Percentiles rank a stretch among this genome's conserved stretches.
Conservation (phyloP, 2,329 filamentous ascomycete genomes). For the Orbilia brochopaga region DNA sequence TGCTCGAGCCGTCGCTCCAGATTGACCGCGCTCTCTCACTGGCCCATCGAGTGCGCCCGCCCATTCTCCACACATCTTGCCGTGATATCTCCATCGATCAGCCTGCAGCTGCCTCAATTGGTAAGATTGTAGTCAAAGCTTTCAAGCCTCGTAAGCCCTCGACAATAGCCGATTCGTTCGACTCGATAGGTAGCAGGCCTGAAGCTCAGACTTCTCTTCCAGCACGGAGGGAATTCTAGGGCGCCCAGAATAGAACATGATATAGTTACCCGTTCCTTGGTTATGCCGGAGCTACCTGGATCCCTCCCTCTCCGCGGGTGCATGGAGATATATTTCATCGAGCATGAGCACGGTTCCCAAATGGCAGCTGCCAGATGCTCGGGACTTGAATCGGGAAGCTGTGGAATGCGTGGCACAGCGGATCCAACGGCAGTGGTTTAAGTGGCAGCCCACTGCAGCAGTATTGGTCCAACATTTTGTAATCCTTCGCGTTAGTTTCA, state of each 20-base stretch:
- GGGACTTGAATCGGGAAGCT: slow-evolving; percentile 43
- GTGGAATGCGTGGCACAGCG: slow-evolving; percentile 5
- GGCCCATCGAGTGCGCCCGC: too few relatives aligned
- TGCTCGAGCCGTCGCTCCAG: slow-evolving; percentile 38
- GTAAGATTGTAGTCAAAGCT: slow-evolving; percentile 32
- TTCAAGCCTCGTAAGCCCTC: slow-evolving; percentile 27
- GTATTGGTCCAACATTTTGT: neutral
- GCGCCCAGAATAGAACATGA: slow-evolving; percentile 20
- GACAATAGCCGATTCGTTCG: slow-evolving; percentile 7
- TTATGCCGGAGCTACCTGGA: slow-evolving; percentile 40
- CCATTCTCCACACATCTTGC: neutral
- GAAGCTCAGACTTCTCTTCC: too few relatives aligned
- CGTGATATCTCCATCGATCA: slow-evolving; percentile 31
- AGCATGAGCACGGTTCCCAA: slow-evolving; percentile 23
- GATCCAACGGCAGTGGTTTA: neutral
- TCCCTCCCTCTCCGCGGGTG: slow-evolving; percentile 22
- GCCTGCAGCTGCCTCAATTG: slow-evolving; percentile 46
- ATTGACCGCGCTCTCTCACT: slow-evolving; percentile 12
- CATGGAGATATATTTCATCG: slow-evolving; percentile 21
- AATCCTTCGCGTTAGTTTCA: neutral
- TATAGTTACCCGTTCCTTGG: slow-evolving; percentile 50
- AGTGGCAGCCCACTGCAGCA: too few relatives aligned
- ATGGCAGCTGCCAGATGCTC: slow-evolving; percentile 33
- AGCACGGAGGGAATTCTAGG: too few relatives aligned
- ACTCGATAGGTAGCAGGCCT: neutral